Evolutionary conservation across 2,329 filamentous ascomycete genomes (phyloP).

Genomic region (Pezicula radicicola): DNA sequence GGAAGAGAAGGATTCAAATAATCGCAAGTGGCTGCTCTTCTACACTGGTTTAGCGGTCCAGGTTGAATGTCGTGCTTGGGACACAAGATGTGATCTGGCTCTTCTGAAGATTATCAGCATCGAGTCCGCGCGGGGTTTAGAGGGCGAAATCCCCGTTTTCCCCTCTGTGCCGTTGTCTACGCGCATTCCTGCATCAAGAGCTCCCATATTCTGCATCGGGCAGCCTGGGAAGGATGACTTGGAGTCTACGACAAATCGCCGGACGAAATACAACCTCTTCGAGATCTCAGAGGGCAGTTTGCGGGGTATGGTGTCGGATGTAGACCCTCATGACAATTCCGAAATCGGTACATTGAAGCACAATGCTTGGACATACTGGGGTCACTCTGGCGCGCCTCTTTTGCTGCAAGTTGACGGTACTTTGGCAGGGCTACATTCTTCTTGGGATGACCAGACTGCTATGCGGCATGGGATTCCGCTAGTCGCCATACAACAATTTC

Average conservation of each 20-base stretch:
- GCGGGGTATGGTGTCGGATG: slow-evolving; percentile 33
- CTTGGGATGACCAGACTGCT: slow-evolving; percentile 48
- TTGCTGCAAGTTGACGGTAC: slow-evolving; percentile 33
- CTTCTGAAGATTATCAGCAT: slow-evolving; percentile 38
- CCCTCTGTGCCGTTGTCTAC: background rate
- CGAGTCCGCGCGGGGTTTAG: slow-evolving; percentile 8
- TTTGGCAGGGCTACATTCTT: slow-evolving; percentile 49
- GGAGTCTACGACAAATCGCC: slow-evolving; percentile 35
- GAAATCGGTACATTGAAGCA: slow-evolving; percentile 51
- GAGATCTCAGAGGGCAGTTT: slow-evolving; percentile 42
- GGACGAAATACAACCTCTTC: slow-evolving; percentile 39
- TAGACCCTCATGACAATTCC: slow-evolving; percentile 46
- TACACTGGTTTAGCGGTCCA: slow-evolving; percentile 31
- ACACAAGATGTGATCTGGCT: slow-evolving; percentile 39
- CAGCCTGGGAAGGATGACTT: slow-evolving; percentile 42
- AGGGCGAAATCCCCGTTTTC: background rate
- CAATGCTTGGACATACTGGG: slow-evolving; percentile 56
- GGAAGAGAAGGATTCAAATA: slow-evolving; percentile 28
- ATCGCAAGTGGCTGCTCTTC: slow-evolving; percentile 39
- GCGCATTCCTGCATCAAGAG: background rate
- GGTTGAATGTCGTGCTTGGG: slow-evolving; percentile 35
- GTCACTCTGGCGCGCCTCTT: slow-evolving; percentile 49
- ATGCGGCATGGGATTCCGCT: slow-evolving; percentile 47
- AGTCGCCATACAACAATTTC: slow-evolving; percentile 41
- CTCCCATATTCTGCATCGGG: slow-evolving; percentile 31